Percentiles rank a stretch among this genome's conserved stretches.
Evolutionary conservation across 495 filamentous ascomycete genomes (phyloP).

Genomic region (Polyplosphaeria fusca): DNA sequence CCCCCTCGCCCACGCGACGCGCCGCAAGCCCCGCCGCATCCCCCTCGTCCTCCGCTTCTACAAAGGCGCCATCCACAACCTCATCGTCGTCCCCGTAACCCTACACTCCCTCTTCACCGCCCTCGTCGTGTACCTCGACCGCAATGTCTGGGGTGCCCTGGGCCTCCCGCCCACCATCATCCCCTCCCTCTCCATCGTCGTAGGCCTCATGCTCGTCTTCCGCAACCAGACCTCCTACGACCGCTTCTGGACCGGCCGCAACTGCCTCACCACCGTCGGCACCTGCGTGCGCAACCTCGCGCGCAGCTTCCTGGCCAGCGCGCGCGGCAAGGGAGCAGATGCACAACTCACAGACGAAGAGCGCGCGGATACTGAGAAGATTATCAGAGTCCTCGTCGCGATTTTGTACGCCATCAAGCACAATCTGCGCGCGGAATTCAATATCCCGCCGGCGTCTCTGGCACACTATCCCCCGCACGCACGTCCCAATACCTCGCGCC

Average conservation of each 20-base stretch:
- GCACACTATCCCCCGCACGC: neutral
- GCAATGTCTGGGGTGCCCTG: conserved; percentile 52
- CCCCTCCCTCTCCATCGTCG: conserved; percentile 73
- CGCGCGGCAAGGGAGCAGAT: conserved; percentile 17
- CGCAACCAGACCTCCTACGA: conserved; percentile 70
- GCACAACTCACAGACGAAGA: conserved; percentile 33
- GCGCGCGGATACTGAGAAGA: conserved; percentile 58
- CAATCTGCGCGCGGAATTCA: conserved; percentile 68
- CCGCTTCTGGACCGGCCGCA: conserved; percentile 68
- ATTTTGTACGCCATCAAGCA: conserved; percentile 75
- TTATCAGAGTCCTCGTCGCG: conserved; percentile 60
- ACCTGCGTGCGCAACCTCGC: conserved; percentile 63
- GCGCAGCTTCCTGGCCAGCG: conserved; percentile 52
- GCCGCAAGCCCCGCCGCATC: conserved; percentile 64
- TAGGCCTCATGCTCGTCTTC: conserved; percentile 79
- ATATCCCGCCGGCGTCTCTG: conserved; percentile 24
- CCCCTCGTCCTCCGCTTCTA: conserved; percentile 70
- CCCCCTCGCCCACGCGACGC: conserved; percentile 49
- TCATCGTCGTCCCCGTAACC: conserved; percentile 61
- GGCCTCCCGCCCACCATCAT: conserved; percentile 66
- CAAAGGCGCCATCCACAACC: conserved; percentile 70
- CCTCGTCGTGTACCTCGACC: conserved; percentile 61
- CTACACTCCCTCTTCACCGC: conserved; percentile 63
- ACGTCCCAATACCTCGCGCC: neutral
- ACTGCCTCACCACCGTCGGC: conserved; percentile 55